A percentile compares a stretch with the other conserved stretches of the same genome.
Evolutionary conservation across 2,329 filamentous ascomycete genomes (phyloP).

Genomic region (Elsinoe arachidis): DNA sequence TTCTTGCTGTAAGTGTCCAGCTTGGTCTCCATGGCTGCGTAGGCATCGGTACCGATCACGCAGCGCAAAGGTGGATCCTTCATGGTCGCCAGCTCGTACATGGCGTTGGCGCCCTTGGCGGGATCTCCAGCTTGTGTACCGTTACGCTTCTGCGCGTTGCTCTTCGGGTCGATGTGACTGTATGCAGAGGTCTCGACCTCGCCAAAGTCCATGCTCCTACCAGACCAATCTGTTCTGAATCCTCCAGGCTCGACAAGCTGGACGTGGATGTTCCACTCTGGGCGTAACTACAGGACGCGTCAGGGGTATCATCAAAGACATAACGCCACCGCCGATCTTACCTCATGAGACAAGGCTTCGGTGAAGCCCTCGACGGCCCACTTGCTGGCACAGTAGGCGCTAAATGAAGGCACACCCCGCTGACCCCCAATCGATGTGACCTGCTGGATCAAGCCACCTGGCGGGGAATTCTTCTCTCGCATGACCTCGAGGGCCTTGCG

Average conservation of each 20-base stretch:
- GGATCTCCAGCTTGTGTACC: slow-evolving; percentile 44
- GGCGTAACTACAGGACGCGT: slow-evolving; percentile 32
- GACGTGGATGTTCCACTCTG: slow-evolving; percentile 40
- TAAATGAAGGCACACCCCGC: slow-evolving; percentile 33
- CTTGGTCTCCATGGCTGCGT: slow-evolving; percentile 40
- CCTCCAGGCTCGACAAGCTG: slow-evolving; percentile 39
- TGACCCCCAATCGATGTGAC: slow-evolving; percentile 47
- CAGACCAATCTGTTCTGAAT: slow-evolving; percentile 40
- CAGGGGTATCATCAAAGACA: neutral
- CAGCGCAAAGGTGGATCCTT: slow-evolving; percentile 45
- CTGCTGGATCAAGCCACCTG: slow-evolving; percentile 47
- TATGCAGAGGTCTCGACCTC: slow-evolving; percentile 38
- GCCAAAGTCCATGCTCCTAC: slow-evolving; percentile 39
- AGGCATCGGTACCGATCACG: slow-evolving; percentile 47
- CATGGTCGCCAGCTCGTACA: slow-evolving; percentile 48
- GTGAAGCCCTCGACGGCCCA: slow-evolving; percentile 43
- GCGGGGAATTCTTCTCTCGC: slow-evolving; percentile 35
- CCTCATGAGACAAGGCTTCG: slow-evolving; percentile 28
- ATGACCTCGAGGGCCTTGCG: slow-evolving; percentile 36
- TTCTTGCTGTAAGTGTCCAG: slow-evolving; percentile 42
- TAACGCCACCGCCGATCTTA: neutral
- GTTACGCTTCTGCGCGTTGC: slow-evolving; percentile 33
- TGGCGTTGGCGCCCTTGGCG: slow-evolving; percentile 37
- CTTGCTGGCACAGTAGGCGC: slow-evolving; percentile 35
- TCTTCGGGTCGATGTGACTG: slow-evolving; percentile 40